Base-by-base conservation (phyloP, 2,329 filamentous ascomycete species). In the Apiospora arundinis region DNA sequence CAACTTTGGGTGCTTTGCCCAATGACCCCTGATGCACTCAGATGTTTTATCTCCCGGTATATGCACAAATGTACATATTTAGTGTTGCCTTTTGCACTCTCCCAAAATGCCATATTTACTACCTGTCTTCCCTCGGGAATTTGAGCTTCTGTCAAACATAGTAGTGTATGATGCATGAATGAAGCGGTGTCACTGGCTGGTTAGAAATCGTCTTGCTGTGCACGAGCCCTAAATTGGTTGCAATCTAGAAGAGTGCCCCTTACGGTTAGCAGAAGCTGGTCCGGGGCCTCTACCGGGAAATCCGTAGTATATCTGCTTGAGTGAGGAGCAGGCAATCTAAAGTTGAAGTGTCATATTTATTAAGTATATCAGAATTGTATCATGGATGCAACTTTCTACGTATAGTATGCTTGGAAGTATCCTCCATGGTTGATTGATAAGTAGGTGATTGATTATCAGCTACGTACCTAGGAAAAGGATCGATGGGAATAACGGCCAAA, bases 101-200 rank as follows among this genome's bases (percentile, higher is more conserved):
- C n/a, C 12, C 21, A n/a, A 16, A n/a, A n/a, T 6, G 32, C 18
- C 6, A 21, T 21, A 6, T 12, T 37, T n/a, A 63, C 56, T n/a
- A 18, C 14, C 11, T n/a, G 56, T 23, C 56, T 21, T 8, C 4
- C 18, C 21, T 63, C 2, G 2, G 9, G n/a, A 37, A 18, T 37
- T 37, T 37, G 28, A 37, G 52, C 52, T 32, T 40, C 56, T 63
- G 21, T n/a, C 32, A 40, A 63, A 11, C 21, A 56, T 14, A 40
- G 32, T 14, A 40, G 32, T 3, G 56, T 40, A 23, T 32, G 23
- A 52, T 52, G 49, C 28, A 60, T 37, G 28, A 60, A 60, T 37
- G 32, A 16, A 40, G 56, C 56, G 56, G 56, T 63, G 56, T 63
- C 56, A 14, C 56, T 40, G 56, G 32, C 56, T 63, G 32, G 56